These are phyloP conservation scores for Wallemia mellicola DNA, from an alignment of 1,284 basidiomycete species.

Conservation along the genomic window DNA sequence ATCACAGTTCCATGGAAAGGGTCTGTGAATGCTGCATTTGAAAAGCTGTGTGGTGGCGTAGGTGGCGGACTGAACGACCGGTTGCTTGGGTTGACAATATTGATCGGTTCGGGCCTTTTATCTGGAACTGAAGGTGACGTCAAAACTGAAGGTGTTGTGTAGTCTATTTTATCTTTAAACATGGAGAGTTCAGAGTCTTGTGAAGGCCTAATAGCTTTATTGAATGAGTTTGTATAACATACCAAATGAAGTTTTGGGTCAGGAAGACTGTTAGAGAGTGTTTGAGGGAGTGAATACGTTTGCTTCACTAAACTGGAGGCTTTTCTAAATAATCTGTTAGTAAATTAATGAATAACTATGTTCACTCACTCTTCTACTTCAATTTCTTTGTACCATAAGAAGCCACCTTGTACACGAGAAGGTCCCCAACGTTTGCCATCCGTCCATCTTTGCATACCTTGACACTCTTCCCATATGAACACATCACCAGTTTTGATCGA, in stretches of 20 bases:
- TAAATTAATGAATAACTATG: not conserved
- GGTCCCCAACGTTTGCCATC: conserved; percentile 21
- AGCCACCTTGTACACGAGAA: conserved; percentile 20
- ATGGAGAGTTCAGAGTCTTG: not conserved
- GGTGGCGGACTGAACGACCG: not conserved
- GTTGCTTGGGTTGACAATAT: not conserved
- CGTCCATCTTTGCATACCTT: conserved; percentile 20
- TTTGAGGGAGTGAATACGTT: not conserved
- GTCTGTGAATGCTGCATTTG: not conserved
- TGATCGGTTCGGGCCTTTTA: not conserved
- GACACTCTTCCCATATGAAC: not conserved
- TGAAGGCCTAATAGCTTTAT: not conserved
- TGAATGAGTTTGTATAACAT: not conserved
- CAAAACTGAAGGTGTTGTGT: not conserved
- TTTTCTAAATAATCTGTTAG: not conserved
- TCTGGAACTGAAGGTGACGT: not conserved
- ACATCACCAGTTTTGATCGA: not conserved
- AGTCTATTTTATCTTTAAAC: not conserved
- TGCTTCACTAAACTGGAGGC: not conserved
- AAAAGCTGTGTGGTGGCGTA: not conserved
- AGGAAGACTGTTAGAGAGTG: not conserved
- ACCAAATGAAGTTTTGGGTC: not conserved
- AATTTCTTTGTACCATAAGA: conserved; percentile 18
- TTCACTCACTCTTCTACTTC: conserved; percentile 5
- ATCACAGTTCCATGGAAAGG: not conserved